A percentile compares a stretch with the other conserved stretches of the same genome.
Evolutionary conservation across 371 early-diverging fungal genomes (phyloP).

Genomic region (Syncephalastrum racemosum): DNA sequence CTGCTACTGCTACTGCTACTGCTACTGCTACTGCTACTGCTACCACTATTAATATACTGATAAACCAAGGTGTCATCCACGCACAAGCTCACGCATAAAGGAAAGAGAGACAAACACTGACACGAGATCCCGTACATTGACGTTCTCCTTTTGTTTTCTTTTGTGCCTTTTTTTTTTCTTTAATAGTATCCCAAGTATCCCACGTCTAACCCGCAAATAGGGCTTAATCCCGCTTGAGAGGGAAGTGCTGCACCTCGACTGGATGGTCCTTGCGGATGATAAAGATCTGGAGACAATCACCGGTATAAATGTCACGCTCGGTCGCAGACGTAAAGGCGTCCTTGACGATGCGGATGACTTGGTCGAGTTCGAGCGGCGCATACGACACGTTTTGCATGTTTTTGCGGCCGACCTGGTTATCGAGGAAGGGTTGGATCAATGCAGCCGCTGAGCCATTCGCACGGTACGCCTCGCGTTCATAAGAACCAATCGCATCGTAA

Average conservation of each 20-base stretch:
- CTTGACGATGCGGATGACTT: constrained; percentile 81
- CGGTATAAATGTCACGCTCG: constrained; percentile 99
- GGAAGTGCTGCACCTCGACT: constrained; percentile 69
- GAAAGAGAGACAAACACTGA: no score
- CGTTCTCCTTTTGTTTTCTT: no score
- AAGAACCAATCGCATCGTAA: constrained; percentile 98
- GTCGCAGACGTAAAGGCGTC: constrained; percentile 98
- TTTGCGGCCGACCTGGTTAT: constrained; percentile 83
- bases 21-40: no score
- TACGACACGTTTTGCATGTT: constrained; percentile 55
- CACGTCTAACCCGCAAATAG: neutral
- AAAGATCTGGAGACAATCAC: constrained; percentile 96
- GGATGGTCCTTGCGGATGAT: constrained; percentile 79
- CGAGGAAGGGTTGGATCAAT: constrained; percentile 98
- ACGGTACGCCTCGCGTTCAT: constrained; percentile 78
- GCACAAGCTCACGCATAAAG: no score
- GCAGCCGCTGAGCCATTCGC: constrained; percentile 91
- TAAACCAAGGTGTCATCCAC: no score
- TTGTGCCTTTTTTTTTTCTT: no score
- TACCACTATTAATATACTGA: no score
- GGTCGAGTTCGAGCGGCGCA: constrained; percentile 56
- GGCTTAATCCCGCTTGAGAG: constrained; percentile 78
- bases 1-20: no score
- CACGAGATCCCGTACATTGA: no score
- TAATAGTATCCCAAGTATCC: no score